These are phyloP conservation scores for Botrytis paeoniae DNA, from an alignment of 2,329 filamentous ascomycete genomes.

Conservation along the genomic window DNA sequence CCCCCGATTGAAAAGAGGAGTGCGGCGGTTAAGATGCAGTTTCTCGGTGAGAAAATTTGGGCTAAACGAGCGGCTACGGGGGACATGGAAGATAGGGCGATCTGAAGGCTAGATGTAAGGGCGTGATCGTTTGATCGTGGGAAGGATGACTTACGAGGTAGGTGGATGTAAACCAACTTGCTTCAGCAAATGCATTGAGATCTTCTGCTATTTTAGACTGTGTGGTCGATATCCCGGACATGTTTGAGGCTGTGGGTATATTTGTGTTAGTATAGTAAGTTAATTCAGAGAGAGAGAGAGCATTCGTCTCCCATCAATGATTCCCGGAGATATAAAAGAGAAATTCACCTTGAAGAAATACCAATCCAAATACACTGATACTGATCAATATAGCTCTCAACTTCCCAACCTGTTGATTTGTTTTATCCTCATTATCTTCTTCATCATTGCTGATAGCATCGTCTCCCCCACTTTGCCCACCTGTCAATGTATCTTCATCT, in stretches of 20 bases:
- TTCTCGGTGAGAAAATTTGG: slow-evolving; percentile 68
- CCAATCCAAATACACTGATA: slow-evolving; percentile 52
- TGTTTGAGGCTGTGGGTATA: slow-evolving; percentile 51
- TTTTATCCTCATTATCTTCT: slow-evolving; percentile 37
- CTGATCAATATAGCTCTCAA: slow-evolving; percentile 46
- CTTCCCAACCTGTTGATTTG: slow-evolving; percentile 35
- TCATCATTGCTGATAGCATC: background rate
- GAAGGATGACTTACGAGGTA: slow-evolving; percentile 54
- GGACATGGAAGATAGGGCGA: slow-evolving; percentile 56
- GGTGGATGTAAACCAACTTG: slow-evolving; percentile 77
- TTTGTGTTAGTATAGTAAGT: slow-evolving; percentile 13
- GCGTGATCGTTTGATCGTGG: background rate
- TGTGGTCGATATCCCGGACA: slow-evolving; percentile 77
- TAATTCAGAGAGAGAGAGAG: background rate
- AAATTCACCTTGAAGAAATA: slow-evolving; percentile 56
- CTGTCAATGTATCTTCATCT: slow-evolving; percentile 13
- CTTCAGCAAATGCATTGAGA: slow-evolving; percentile 67
- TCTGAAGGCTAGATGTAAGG: slow-evolving; percentile 39
- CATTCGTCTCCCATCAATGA: background rate
- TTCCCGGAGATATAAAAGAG: background rate
- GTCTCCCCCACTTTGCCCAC: background rate
- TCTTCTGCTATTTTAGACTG: slow-evolving; percentile 75
- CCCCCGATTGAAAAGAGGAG: slow-evolving; percentile 59
- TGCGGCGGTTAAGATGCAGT: slow-evolving; percentile 62
- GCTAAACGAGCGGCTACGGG: slow-evolving; percentile 71